Conservation (phyloP, 176 grass and related monocot species). For the Oropetium thomaeum region DNA sequence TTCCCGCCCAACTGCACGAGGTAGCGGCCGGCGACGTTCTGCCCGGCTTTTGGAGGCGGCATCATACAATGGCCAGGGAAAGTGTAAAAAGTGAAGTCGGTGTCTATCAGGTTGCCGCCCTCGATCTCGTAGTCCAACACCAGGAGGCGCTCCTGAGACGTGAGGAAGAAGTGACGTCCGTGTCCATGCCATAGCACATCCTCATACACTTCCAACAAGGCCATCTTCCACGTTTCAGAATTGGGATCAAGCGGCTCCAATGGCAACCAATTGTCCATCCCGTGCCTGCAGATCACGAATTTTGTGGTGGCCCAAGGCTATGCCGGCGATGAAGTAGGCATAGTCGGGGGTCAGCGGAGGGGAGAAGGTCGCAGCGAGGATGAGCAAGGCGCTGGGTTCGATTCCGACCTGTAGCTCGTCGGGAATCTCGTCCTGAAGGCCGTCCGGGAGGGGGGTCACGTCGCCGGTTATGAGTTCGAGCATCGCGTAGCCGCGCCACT, state of each 20-base stretch:
- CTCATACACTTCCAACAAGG: neutral
- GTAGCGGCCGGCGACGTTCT: neutral
- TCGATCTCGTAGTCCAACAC: neutral
- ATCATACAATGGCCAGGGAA: neutral
- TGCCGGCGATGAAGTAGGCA: neutral
- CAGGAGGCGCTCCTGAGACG: neutral
- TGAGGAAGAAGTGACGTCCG: neutral
- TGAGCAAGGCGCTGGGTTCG: neutral
- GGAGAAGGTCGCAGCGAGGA: neutral
- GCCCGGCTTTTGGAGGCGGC: neutral
- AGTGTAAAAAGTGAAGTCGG: neutral
- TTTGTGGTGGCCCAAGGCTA: neutral
- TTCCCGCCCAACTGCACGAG: neutral
- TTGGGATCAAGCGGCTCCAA: neutral
- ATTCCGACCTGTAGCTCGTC: neutral
- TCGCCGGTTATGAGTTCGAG: neutral
- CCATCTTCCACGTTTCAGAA: neutral
- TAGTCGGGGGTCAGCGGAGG: neutral
- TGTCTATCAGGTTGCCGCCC: neutral
- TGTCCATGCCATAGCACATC: neutral
- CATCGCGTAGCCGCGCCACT: constrained; percentile 1
- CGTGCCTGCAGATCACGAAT: neutral
- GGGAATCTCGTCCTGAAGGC: neutral
- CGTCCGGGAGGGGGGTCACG: neutral
- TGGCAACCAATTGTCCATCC: neutral